Evolutionary conservation across 306 rosid species (phyloP), one percentile per base, ranked within the genome.

Genomic region (Castanea sativa): DNA sequence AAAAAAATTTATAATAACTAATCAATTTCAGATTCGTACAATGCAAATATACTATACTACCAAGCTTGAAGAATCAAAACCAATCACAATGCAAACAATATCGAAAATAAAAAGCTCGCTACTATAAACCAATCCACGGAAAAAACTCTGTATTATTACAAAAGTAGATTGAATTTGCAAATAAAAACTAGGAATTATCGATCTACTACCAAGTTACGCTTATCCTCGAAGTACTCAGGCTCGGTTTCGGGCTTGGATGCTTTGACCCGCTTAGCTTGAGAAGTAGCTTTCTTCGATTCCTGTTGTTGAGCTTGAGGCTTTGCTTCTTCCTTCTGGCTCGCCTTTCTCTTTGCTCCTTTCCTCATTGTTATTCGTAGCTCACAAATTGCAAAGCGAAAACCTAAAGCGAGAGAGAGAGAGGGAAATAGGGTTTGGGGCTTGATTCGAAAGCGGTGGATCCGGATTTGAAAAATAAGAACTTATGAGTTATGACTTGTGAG

Each of bases 341-440:
- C 29, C 81, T 87, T 91, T 69, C 92, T 86, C 90, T 82, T 91
- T 23, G 93, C 25, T 27, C 90, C 90, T 81, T 73, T 89, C 88
- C 58, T 75, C 92, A 86, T 90, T 76, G 78, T 20, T 68, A 14
- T 56, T 11, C 15, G 53, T 27, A 74, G 69, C 52, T 29, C 9
- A 33, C 53, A 52, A 12, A 33, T 60, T 6, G 4, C 6, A 77
- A 41, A 77, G 5, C 53, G 32, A 56, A 65, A 56, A 41, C 23
- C 33, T 43, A 55, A 58, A 45, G 76, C 11, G 33, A 53, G 78
- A 59, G 83, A 80, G 64, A 58, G 19, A 19, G 77, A 59, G 69
- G 71, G 69, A 45, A 23, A 86, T 83, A 83, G 87, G 86, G 86
- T 81, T 81, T 83, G 83, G 78, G 27, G 78, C 25, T 79, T 69